Evolutionary conservation across 2,329 filamentous ascomycete genomes (phyloP), one percentile per base, ranked within the genome.

Genomic region (Harringtonia lauricola): DNA sequence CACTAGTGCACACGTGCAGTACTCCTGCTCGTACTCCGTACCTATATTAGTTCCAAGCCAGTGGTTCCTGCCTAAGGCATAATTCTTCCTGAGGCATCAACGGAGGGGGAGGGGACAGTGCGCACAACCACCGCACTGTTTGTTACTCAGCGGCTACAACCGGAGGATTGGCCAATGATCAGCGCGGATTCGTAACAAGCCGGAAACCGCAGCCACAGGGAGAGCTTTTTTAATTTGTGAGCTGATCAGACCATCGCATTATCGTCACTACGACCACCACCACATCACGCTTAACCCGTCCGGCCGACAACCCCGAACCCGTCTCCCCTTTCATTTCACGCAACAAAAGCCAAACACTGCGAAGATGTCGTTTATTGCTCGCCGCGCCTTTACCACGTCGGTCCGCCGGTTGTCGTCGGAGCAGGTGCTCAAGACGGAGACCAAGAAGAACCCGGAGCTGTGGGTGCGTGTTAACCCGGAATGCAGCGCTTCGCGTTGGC

Each of bases 321-420:
- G 7, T 13, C 10, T 12, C n/a, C 17, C 18, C 12, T 39, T 5
- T 18, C n/a, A 6, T 15, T 6, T 17, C 13, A 36, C 4, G 4
- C 33, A 21, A 34, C n/a, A 51, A 52, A 60, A 63, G 36, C 18
- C 43, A 41, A 46, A 42, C 12, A 7, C 39, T 14, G 21, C 22
- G 46, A 44, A 57, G 59, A 79, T 79, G 74, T 76, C 75, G 55
- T 59, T 71, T 54, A 62, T 76, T 56, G 64, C 74, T 52, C 72
- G 73, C 54, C 67, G 75, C 51, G 66, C 74, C 48, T 55, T 76
- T 51, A 59, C 64, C 52, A 39, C 36, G 9, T 17, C 35, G 34
- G 29, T 39, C 24, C 49, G 47, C 46, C 49, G 49, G 43, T 45
- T 52, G 43, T 38, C 43, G 6, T 45, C 50, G 47, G 60, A 71